Base-by-base conservation (phyloP, 345 rosid genomes). In the Schrenkiella parvula region DNA sequence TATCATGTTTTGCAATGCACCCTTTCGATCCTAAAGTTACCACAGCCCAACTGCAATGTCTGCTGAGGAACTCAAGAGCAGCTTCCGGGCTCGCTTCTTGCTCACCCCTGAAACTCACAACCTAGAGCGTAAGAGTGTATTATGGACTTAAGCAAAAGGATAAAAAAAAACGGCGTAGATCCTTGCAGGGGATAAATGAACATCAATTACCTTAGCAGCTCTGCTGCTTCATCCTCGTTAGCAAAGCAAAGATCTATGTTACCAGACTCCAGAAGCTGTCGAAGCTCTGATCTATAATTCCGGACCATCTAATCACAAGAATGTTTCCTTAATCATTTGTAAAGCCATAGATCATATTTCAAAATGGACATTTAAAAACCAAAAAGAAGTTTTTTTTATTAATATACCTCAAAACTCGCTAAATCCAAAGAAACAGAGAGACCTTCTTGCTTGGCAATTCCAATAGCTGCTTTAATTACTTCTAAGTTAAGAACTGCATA, bases 401-500 rank as follows among this genome's bases (percentile, higher is more conserved):
- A n/a, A 39, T 41, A 61, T 80, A 92, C 99, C 99, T 95, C 99
- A 79, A 95, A 95, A 80, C 99, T 91, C 26, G 97, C 99, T 79
- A 91, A 87, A 84, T 95, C 99, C 89, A 95, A 73, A 12, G 99
- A 95, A 64, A 89, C 85, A 48, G 63, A 81, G 64, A 95, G 82
- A 53, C 89, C 95, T 74, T 91, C 95, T 82, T 84, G 87, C 80
- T 89, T 95, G 77, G 97, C 96, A 68, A 86, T 75, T 75, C 52
- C 67, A 67, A 91, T 83, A 55, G 97, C 96, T n/a, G 87, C 26
- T 25, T 25, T 25, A 25, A 25, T 25, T 25, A 25, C 26, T 25
- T 25, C 2, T 25, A 25, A 25, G 26, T 25, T 25, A 25, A 25
- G 26, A 25, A 25, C 2, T 25, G 26, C 3, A 25, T 25, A 25